Evolutionary conservation across 805 yeast genomes (phyloP), one percentile per base, ranked within the genome.

Genomic region (Brettanomyces anomalus): DNA sequence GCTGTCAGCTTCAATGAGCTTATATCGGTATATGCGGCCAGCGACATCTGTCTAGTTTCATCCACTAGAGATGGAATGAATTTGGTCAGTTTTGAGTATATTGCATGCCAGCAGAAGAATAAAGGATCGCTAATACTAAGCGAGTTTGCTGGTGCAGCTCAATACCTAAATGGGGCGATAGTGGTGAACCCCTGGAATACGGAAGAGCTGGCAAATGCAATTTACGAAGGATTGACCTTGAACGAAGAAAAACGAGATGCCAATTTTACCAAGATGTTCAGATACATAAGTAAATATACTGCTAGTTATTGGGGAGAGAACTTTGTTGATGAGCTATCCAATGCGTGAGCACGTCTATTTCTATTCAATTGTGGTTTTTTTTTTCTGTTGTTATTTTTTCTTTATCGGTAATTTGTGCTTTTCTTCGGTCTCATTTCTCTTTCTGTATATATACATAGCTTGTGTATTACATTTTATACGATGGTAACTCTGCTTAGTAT

Each of bases 101-200:
- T 93, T 54, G 97, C 97, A 1, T 90, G 97, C 58, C 98, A 93
- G 64, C 51, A 59, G 41, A 80, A 81, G 38, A 79, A 79, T 47
- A 80, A 87, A 49, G 99, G 99, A 7, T 79, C 88, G 3, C 70
- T 93, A 52, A 85, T 93, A 39, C 62, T 93, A 48, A 82, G 95
- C 35, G 99, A 93, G 65, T 93, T 93, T 66, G 93, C 98, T 0
- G 99, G 99, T 39, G 98, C 98, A n/a, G 97, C 98, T 1, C 99
- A 93, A 65, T 84, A 95, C 1, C 69, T 93, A 49, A 90, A 93
- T 57, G 99, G 99, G 19, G 88, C 96, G 1, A 61, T 90, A 13
- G 78, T 93, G 46, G 95, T 93, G 17, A 93, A 93, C 57, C 99
- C 99, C 3, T 93, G 99, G 99, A 93, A 90, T 60, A 90, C 89